A percentile compares a stretch with the other conserved stretches of the same genome.
Conservation (phyloP, 257 asterid species). For the Solanum verrucosum region DNA sequence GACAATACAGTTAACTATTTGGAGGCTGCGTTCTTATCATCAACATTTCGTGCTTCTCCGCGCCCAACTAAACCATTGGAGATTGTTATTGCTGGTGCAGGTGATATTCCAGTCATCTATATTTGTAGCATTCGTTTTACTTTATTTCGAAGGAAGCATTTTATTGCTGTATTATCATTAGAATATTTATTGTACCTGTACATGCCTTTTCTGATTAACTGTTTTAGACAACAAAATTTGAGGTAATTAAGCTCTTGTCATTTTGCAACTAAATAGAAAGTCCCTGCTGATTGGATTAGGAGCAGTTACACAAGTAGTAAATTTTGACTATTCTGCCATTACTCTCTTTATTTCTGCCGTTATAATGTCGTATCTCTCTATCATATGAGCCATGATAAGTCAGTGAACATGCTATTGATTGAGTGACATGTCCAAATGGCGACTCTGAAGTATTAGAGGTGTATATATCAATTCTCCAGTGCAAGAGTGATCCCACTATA, state of each 20-base stretch:
- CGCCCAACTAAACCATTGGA: conserved; percentile 78
- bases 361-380: not conserved
- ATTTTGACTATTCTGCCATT: not conserved
- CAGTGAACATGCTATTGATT: not conserved
- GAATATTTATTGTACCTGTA: not conserved
- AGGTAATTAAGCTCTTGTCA: not conserved
- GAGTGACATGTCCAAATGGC: not conserved
- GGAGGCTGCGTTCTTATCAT: conserved; percentile 85
- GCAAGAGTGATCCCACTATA: not conserved
- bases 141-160: not conserved
- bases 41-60: conserved; percentile 48
- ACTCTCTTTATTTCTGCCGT: not conserved
- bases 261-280: not conserved
- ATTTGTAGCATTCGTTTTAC: not conserved
- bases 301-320: not conserved
- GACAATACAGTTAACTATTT: conserved; percentile 69
- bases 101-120: conserved; percentile 17
- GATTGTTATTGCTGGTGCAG: conserved; percentile 93
- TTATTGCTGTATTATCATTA: not conserved
- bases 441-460: not conserved
- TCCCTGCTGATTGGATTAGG: not conserved
- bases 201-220: not conserved
- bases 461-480: not conserved
- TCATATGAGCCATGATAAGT: not conserved
- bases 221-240: not conserved